phyloP scores from a whole-genome alignment of 2,329 filamentous ascomycete species.

The Cercospora sp. region DNA sequence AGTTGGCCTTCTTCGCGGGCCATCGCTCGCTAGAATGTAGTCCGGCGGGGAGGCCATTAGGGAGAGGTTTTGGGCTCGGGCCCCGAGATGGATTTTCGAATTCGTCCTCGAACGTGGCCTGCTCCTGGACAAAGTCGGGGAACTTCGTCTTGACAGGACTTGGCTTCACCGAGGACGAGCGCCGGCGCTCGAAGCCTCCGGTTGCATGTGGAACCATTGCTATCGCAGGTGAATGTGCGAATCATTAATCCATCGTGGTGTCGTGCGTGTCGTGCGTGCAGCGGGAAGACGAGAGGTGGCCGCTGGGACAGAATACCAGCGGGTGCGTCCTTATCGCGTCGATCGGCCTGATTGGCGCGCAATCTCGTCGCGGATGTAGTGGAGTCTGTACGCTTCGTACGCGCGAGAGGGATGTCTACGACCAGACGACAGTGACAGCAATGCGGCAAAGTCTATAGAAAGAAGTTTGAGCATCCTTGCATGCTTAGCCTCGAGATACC shows the following conservation, averaged over 20 bases:
- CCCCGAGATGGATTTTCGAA: slow-evolving; percentile 30
- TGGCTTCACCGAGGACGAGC: slow-evolving; percentile 31
- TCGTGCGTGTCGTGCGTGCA: background rate
- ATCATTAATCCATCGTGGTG: background rate
- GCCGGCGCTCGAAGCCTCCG: slow-evolving; percentile 29
- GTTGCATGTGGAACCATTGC: slow-evolving; percentile 34
- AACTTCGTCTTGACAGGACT: slow-evolving; percentile 41
- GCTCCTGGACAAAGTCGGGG: slow-evolving; percentile 46
- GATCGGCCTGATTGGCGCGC: background rate
- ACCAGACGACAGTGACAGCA: background rate
- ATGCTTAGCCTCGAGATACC: background rate
- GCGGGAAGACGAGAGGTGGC: slow-evolving; percentile 1
- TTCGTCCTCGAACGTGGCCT: slow-evolving; percentile 28
- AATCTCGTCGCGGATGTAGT: background rate
- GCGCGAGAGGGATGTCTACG: background rate
- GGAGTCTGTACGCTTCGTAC: background rate
- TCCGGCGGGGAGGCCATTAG: slow-evolving; percentile 37
- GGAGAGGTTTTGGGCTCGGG: slow-evolving; percentile 36
- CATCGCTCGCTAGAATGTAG: slow-evolving; percentile 55
- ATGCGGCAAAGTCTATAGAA: background rate
- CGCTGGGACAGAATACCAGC: background rate
- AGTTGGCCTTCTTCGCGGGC: slow-evolving; percentile 55
- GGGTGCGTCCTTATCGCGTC: background rate
- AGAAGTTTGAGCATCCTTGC: background rate
- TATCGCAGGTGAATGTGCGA: background rate